Percentiles rank a stretch among this genome's conserved stretches.
Evolutionary conservation across 2,329 filamentous ascomycete species (phyloP).

Genomic region (Amesomyces nigricolor): DNA sequence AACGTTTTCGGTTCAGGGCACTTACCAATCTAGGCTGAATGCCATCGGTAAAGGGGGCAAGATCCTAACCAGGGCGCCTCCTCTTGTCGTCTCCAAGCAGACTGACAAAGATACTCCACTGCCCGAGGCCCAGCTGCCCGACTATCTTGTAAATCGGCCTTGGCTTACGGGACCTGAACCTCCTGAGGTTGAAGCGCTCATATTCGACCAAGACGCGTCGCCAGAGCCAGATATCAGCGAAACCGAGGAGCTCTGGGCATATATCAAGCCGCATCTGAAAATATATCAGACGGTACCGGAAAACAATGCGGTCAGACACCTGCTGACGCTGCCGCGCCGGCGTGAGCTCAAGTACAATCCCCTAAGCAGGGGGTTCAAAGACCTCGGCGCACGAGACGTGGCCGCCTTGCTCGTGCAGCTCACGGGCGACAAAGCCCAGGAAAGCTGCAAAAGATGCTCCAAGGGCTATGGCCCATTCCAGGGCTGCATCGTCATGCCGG

Average conservation of each 20-base stretch:
- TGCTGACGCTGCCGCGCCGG: conserved; percentile 24
- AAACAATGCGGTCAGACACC: conserved; percentile 21
- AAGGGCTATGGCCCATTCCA: conserved; percentile 25
- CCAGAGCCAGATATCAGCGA: background rate
- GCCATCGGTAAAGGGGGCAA: conserved; percentile 11
- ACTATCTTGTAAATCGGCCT: background rate
- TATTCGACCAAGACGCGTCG: background rate
- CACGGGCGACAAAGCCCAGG: conserved; percentile 25
- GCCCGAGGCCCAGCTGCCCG: background rate
- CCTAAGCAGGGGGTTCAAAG: conserved; percentile 13
- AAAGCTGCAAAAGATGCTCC: conserved; percentile 26
- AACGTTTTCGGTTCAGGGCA: conserved; percentile 17
- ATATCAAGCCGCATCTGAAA: conserved; percentile 29
- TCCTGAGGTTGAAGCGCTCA: background rate
- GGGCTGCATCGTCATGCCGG: conserved; percentile 27
- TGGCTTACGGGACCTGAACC: no score
- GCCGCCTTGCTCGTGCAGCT: conserved; percentile 30
- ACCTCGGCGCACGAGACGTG: conserved; percentile 24
- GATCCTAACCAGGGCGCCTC: conserved; percentile 11
- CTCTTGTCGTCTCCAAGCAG: conserved; percentile 19
- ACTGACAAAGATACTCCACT: background rate
- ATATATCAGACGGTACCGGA: conserved; percentile 22
- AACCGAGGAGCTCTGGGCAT: conserved; percentile 25
- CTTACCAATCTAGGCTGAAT: conserved; percentile 3
- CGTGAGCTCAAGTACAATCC: conserved; percentile 29